A percentile compares a stretch with the other conserved stretches of the same genome.
These are phyloP conservation scores for Calonectria pteridis DNA, from an alignment of 2,329 filamentous ascomycete genomes.

Conservation along the genomic window DNA sequence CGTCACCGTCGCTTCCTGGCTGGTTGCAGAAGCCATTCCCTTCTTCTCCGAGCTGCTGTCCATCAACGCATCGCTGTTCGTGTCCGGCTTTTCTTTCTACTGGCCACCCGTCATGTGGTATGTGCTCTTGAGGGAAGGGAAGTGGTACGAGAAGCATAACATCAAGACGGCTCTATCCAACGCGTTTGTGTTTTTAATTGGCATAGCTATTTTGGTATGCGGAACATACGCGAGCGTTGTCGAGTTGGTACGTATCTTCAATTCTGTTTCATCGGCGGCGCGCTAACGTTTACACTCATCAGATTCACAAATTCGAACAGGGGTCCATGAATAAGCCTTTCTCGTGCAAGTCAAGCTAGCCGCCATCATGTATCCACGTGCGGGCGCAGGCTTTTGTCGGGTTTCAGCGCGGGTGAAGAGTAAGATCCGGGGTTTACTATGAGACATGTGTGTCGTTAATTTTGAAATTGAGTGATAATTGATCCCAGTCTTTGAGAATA, in stretches of 20 bases:
- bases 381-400: background rate
- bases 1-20: background rate
- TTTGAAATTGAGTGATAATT: background rate
- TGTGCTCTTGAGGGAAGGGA: background rate
- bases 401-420: background rate
- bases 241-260: background rate
- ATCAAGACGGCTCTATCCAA: background rate
- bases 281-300: background rate
- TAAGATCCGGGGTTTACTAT: background rate
- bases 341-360: background rate
- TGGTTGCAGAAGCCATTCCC: background rate
- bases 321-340: background rate
- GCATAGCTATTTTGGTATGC: background rate
- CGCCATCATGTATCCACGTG: background rate
- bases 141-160: background rate
- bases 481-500: background rate
- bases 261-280: background rate
- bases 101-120: conserved; percentile 1
- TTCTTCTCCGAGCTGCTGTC: background rate
- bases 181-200: background rate
- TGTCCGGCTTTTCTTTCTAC: background rate
- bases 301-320: background rate
- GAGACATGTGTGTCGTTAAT: background rate
- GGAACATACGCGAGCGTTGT: background rate
- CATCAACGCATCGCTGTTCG: background rate